Evolutionary conservation across 2,329 filamentous ascomycete genomes (phyloP), one percentile per base, ranked within the genome.

Genomic region (Penicillium sp.): DNA sequence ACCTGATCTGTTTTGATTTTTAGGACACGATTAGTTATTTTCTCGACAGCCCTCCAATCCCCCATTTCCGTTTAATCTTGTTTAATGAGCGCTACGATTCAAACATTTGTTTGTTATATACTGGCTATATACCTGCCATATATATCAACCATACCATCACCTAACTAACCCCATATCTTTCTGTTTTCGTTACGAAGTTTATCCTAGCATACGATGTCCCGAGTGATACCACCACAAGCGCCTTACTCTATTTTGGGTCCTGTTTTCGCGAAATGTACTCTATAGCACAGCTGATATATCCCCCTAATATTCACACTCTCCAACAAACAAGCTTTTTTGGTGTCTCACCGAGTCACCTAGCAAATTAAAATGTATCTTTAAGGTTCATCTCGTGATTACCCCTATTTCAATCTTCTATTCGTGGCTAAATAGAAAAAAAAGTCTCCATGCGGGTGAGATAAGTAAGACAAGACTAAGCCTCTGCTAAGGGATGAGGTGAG

Each of bases 1-100:
- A 41, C 58, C 35, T 60, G 58, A 55, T 53, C 7, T 44, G 46
- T 44, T 23, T 26, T n/a, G 13, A 21, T 47, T 35, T 9, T 47
- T 29, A 26, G 17, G 29, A 17, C 45, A 17, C 52, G 15, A 30
- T n/a, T 19, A n/a, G 29, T 21, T 45, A 13, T 30, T 29, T 13
- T 54, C 17, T 46, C 17, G 35, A n/a, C 11, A 13, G 5, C n/a
- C 23, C 45, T 13, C 23, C 8, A 23, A 47, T 21, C 9, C 45
- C 11, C 45, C 11, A 21, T 9, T 21, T 21, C 45, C 45, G 9
- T 35, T 56, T 47, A 23, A 35, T 41, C 17, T 21, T 13, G 19
- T 41, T 53, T 21, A 23, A 47, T 41, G 35, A 41, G 13, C 11
- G 13, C 35, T 41, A 15, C 35, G 35, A 41, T 15, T 41, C 35